Evolutionary conservation across 495 filamentous ascomycete species (phyloP).

Genomic region (Hypoxylon fragiforme): DNA sequence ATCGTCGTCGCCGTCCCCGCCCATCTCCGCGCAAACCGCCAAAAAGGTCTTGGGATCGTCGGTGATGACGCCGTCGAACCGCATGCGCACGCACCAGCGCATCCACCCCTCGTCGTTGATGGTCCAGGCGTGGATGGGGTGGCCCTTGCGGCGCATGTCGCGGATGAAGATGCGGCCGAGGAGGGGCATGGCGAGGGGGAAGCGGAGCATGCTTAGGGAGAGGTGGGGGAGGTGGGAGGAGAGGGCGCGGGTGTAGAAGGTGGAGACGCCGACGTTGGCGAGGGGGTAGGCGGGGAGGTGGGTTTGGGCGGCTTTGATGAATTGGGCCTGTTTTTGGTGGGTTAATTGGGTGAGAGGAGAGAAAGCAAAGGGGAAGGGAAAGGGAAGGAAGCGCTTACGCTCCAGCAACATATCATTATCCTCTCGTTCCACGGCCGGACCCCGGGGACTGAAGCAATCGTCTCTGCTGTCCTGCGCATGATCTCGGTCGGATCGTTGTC

Average conservation of each 20-base stretch:
- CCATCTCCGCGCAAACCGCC: constrained; percentile 51
- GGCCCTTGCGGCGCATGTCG: constrained; percentile 55
- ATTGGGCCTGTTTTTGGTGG: constrained; percentile 52
- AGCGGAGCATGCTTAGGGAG: constrained; percentile 74
- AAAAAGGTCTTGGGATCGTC: constrained; percentile 57
- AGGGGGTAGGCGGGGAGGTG: constrained; percentile 70
- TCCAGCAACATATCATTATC: constrained; percentile 80
- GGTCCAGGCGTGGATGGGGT: constrained; percentile 78
- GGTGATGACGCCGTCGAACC: constrained; percentile 47
- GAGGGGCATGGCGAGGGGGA: constrained; percentile 63
- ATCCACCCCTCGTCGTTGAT: constrained; percentile 76
- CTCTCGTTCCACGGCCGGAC: constrained; percentile 67
- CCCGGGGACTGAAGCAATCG: constrained; percentile 57
- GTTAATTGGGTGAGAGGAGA: background rate
- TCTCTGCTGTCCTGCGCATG: constrained; percentile 64
- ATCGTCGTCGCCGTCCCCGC: too few relatives aligned
- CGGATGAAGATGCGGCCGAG: constrained; percentile 63
- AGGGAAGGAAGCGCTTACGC: constrained; percentile 46
- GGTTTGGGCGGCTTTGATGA: constrained; percentile 58
- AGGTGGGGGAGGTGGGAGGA: constrained; percentile 60
- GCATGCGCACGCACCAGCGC: constrained; percentile 64
- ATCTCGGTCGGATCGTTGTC: constrained; percentile 72
- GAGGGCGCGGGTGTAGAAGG: constrained; percentile 70
- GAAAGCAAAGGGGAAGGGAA: background rate
- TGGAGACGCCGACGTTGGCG: constrained; percentile 72